Percentiles rank a stretch among this genome's conserved stretches.
Conservation (phyloP, 2,329 filamentous ascomycete species). For the Colletotrichum sp. region DNA sequence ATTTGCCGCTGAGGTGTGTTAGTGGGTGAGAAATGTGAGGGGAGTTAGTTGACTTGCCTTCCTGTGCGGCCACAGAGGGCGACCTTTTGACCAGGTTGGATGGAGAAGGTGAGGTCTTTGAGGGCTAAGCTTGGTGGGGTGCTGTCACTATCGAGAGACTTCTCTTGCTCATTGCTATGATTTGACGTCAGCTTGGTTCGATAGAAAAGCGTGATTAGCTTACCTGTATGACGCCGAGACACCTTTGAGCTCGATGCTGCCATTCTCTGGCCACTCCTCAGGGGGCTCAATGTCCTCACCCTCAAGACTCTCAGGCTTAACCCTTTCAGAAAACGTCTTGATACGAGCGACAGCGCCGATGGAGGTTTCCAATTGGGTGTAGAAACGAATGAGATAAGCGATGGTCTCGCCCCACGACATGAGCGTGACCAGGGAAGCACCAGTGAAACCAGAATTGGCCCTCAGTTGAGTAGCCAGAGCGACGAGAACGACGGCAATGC, state of each 20-base stretch:
- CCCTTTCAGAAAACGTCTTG: constrained; percentile 23
- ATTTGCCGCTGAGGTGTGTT: constrained; percentile 34
- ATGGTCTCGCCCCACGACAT: constrained; percentile 36
- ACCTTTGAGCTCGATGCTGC: constrained; percentile 19
- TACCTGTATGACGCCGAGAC: constrained; percentile 23
- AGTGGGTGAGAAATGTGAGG: neutral
- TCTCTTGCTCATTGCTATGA: neutral
- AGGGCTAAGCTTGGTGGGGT: constrained; percentile 4
- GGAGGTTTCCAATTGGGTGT: constrained; percentile 30
- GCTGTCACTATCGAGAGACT: neutral
- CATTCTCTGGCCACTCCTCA: constrained; percentile 21
- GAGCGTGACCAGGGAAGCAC: constrained; percentile 36
- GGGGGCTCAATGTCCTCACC: constrained; percentile 10
- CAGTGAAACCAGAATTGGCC: constrained; percentile 35
- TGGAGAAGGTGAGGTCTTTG: constrained; percentile 16
- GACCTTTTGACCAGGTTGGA: constrained; percentile 23
- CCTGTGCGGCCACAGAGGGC: constrained; percentile 29
- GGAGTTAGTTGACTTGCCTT: constrained; percentile 11
- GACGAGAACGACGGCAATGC: constrained; percentile 52
- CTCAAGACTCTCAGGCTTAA: constrained; percentile 11
- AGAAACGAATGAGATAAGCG: constrained; percentile 30
- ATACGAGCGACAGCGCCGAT: constrained; percentile 25
- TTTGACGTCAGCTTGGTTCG: neutral
- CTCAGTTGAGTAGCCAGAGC: constrained; percentile 46
- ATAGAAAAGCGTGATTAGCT: neutral